Evolutionary conservation across 2,329 filamentous ascomycete species (phyloP).

Genomic region (Alternaria arbusti): DNA sequence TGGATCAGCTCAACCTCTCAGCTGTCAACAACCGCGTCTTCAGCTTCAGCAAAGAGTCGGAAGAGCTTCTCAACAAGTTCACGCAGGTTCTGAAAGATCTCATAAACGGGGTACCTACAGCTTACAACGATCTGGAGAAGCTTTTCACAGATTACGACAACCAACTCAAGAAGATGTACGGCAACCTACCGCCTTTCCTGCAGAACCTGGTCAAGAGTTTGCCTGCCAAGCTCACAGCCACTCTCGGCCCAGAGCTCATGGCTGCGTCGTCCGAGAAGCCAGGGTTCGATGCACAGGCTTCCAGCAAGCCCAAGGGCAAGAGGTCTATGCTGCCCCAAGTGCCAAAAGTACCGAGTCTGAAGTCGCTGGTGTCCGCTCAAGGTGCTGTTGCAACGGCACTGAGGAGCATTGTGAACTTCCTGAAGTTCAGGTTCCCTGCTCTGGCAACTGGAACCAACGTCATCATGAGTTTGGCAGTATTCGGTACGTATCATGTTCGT

Average conservation of each 20-base stretch:
- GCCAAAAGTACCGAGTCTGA: slow-evolving; percentile 73
- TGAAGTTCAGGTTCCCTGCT: slow-evolving; percentile 87
- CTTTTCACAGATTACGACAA: slow-evolving; percentile 68
- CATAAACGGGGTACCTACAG: slow-evolving; percentile 89
- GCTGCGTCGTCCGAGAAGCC: slow-evolving; percentile 77
- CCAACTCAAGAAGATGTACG: slow-evolving; percentile 69
- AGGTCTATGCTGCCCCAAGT: slow-evolving; percentile 66
- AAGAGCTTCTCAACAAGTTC: slow-evolving; percentile 82
- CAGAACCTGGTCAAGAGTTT: slow-evolving; percentile 86
- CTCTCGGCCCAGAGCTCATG: slow-evolving; percentile 80
- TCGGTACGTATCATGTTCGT: slow-evolving; percentile 70
- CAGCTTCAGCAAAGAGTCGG: slow-evolving; percentile 81
- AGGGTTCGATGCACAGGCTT: slow-evolving; percentile 51
- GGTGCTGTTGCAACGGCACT: slow-evolving; percentile 85
- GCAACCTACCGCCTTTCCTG: slow-evolving; percentile 75
- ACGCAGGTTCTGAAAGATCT: slow-evolving; percentile 91
- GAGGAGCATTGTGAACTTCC: slow-evolving; percentile 85
- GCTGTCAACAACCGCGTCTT: slow-evolving; percentile 87
- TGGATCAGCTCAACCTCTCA: slow-evolving; percentile 83
- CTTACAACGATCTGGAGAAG: slow-evolving; percentile 85
- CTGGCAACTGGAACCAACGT: slow-evolving; percentile 86
- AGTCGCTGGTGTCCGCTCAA: slow-evolving; percentile 82
- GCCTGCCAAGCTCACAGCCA: slow-evolving; percentile 78
- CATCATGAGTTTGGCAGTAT: slow-evolving; percentile 85
- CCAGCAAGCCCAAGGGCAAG: slow-evolving; percentile 42